phyloP scores from a whole-genome alignment of 495 filamentous ascomycete genomes.

The Coniosporium apollinis region DNA sequence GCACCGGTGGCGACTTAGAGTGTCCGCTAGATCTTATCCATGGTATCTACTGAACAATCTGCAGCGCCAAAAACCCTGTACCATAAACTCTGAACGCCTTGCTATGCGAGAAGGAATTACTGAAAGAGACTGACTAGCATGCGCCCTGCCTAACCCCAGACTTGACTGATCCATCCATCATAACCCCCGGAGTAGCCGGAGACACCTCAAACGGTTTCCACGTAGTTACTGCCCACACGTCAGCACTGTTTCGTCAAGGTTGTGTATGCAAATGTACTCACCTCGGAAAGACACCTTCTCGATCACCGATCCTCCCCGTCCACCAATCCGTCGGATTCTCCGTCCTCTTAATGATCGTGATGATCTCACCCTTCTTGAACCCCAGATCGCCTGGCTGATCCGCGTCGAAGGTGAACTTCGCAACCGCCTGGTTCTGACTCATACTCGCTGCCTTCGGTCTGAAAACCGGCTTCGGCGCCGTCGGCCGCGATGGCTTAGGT shows the following conservation, averaged over 20 bases:
- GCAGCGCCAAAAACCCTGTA: no score
- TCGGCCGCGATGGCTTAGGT: constrained; percentile 41
- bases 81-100: no score
- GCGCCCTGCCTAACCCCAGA: no score
- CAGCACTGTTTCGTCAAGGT: not conserved
- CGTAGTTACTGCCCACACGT: constrained; percentile 10
- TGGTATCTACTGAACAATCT: no score
- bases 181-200: no score
- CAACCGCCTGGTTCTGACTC: constrained; percentile 71
- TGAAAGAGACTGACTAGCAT: no score
- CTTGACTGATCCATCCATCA: no score
- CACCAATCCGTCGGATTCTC: constrained; percentile 84
- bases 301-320: constrained; percentile 50
- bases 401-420: constrained; percentile 81
- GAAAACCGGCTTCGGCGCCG: constrained; percentile 79
- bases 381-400: constrained; percentile 85
- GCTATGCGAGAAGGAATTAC: no score
- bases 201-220: constrained; percentile 9
- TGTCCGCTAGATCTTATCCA: no score
- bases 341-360: constrained; percentile 95
- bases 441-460: constrained; percentile 41
- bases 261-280: constrained; percentile 4
- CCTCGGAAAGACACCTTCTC: constrained; percentile 47
- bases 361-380: constrained; percentile 95
- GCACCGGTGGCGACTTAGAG: no score